Base-by-base conservation (phyloP, 306 rosid genomes). In the Hylodesmum podocarpum region DNA sequence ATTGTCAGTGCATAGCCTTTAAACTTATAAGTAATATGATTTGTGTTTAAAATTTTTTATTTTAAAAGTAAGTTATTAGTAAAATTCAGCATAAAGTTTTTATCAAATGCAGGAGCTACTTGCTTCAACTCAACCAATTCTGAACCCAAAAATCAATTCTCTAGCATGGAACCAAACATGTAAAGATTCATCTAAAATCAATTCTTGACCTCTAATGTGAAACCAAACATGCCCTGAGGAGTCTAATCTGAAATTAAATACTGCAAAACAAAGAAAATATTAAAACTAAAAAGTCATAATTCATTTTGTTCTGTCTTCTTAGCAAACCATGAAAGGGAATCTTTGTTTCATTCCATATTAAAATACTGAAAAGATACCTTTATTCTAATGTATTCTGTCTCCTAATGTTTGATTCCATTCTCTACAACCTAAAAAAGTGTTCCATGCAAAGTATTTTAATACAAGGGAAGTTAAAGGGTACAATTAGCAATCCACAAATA, bases 401-500 rank as follows among this genome's bases (percentile, higher is more conserved):
- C 14, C 3, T 19, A 19, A 8, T 9, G 8, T 51, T 19, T 51
- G 3, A 8, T 51, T 16, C 55, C 21, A 47, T 3, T 4, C 3
- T 33, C 5, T 33, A 4, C 37, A 33, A 33, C 37, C 37, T 3
- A 33, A 0, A 33, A 50, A 50, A 50, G 59, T 53, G 16, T 53
- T 54, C 18, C 62, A 24, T 54, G 62, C 33, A 54, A 12, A 54
- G 8, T 4, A 54, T 54, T 24, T 11, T 5, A 54, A 14, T 6
- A 11, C 11, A 57, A 27, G 37, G 16, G 4, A 25, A 57, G 21
- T 57, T 55, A 25, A 55, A 55, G 36, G 18, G 33, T 54, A 22
- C 18, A 12, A 4, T 55, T 11, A 25, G 16, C 9, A 25, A 57
- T 57, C 64, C 19, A 25, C 19, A 57, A 27, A 63, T 84, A 93